Base-by-base conservation (phyloP, 2,329 filamentous ascomycete species). In the Cladosporium cucumerinum region DNA sequence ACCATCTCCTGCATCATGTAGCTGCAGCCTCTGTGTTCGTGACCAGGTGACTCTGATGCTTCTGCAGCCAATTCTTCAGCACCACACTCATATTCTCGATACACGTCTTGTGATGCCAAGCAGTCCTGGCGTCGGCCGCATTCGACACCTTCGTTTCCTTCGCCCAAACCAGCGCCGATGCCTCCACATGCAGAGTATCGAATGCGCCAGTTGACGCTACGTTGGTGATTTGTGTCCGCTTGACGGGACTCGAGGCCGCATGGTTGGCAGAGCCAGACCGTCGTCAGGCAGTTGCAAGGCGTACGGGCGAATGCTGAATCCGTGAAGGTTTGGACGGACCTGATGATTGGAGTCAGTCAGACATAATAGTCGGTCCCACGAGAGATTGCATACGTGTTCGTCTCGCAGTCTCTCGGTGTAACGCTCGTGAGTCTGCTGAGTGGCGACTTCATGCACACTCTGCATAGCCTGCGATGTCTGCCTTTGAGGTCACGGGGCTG, bases 1-100 rank as follows among this genome's bases (percentile, higher is more conserved):
- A 96, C 92, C 66, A 97, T 91, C 78, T 97, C 93, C 73, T 97
- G 93, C 49, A 91, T 84, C 64, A 88, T 84, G 73, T 97, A 97
- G 3, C 93, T 93, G 0, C 91, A 78, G 83, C 65, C 89, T 80
- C 69, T 84, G 83, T 76, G 85, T 78, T 59, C 51, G 23, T 71
- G 68, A 16, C 73, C 72, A 46, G 66, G 72, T 52, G 59, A 72
- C 60, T 72, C 76, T 3, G 73, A 69, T 57, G 75, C 75, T 10
- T 81, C 77, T 6, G 86, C 83, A 1, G 85, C 82, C 5, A 87
- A 84, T 70, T 93, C 90, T 65, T 91, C 89, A n/a, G 89, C 89
- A 74, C 93, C 90, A 73, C 91, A 94, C 74, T 95, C 92, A 3
- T 90, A 89, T 74, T 97, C 92, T 61, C 94, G 87, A 76, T 95